phyloP scores from a whole-genome alignment of 2,329 filamentous ascomycete genomes.

The Talaromyces sp. region DNA sequence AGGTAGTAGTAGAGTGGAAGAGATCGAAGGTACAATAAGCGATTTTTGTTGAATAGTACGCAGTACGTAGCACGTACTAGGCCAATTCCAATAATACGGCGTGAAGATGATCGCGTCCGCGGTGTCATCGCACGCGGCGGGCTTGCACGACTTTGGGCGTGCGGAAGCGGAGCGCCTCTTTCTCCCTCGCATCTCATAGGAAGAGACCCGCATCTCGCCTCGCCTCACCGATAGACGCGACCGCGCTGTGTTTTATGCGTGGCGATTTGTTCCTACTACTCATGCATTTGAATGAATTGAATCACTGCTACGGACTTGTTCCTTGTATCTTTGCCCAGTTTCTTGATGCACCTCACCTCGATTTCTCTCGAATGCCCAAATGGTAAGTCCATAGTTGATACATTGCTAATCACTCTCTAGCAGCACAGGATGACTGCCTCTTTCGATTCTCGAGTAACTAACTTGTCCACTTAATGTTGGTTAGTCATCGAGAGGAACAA shows the following conservation, averaged over 20 bases:
- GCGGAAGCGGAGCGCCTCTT: not conserved
- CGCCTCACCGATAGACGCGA: not conserved
- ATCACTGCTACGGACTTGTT: too few species aligned
- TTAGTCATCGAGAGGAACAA: too few species aligned
- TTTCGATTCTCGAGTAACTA: too few species aligned
- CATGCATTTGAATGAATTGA: not conserved
- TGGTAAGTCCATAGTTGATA: too few species aligned
- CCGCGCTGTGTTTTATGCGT: not conserved
- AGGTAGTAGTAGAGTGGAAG: not conserved
- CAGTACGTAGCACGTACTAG: not conserved
- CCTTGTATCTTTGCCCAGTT: too few species aligned
- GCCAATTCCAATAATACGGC: not conserved
- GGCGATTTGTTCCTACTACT: not conserved
- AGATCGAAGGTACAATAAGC: not conserved
- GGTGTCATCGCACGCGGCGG: conserved; percentile 4
- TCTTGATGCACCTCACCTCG: too few species aligned
- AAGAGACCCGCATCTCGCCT: not conserved
- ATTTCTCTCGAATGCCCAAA: too few species aligned
- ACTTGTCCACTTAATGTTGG: too few species aligned
- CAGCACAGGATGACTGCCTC: too few species aligned
- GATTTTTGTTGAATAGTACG: not conserved
- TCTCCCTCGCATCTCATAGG: not conserved
- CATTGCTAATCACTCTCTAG: too few species aligned
- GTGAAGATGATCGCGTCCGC: not conserved
- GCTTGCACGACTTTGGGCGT: not conserved